Conservation (phyloP, 2,329 filamentous ascomycete species). For the Paecilomyces variotii region DNA sequence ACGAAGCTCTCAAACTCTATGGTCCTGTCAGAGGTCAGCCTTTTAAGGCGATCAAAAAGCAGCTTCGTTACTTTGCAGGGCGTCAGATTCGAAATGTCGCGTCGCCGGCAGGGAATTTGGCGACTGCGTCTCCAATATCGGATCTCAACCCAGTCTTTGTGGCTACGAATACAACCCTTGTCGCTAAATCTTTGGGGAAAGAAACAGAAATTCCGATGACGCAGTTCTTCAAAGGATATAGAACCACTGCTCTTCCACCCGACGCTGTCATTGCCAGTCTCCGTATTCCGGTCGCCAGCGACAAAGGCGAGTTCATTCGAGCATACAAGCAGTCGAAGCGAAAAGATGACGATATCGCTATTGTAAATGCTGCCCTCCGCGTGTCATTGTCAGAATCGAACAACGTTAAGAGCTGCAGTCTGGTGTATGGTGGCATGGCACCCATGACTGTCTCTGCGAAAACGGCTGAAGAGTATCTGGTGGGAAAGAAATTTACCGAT, state of each 20-base stretch:
- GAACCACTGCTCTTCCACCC: slow-evolving; percentile 69
- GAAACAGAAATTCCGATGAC: slow-evolving; percentile 85
- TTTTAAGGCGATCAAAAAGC: slow-evolving; percentile 85
- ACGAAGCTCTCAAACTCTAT: slow-evolving; percentile 71
- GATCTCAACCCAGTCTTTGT: slow-evolving; percentile 93
- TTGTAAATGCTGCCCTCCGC: slow-evolving; percentile 81
- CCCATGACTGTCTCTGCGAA: slow-evolving; percentile 83
- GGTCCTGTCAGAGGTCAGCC: slow-evolving; percentile 64
- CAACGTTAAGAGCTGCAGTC: slow-evolving; percentile 62
- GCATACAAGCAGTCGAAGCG: slow-evolving; percentile 95
- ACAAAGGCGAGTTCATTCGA: slow-evolving; percentile 73
- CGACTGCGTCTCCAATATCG: slow-evolving; percentile 90
- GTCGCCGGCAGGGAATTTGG: slow-evolving; percentile 87
- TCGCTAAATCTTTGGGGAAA: slow-evolving; percentile 67
- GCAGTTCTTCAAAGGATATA: slow-evolving; percentile 86
- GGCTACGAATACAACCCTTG: slow-evolving; percentile 70
- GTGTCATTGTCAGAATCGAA: slow-evolving; percentile 63
- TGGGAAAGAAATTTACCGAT: slow-evolving; percentile 72
- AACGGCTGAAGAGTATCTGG: slow-evolving; percentile 63
- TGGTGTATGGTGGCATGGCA: slow-evolving; percentile 95
- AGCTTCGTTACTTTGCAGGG: slow-evolving; percentile 89
- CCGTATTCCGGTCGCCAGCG: slow-evolving; percentile 67
- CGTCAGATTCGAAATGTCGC: slow-evolving; percentile 96
- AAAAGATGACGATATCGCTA: slow-evolving; percentile 97
- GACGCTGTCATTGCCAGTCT: slow-evolving; percentile 82